Conservation (phyloP, 495 filamentous ascomycete genomes). For the Beverwykella pulmonaria region DNA sequence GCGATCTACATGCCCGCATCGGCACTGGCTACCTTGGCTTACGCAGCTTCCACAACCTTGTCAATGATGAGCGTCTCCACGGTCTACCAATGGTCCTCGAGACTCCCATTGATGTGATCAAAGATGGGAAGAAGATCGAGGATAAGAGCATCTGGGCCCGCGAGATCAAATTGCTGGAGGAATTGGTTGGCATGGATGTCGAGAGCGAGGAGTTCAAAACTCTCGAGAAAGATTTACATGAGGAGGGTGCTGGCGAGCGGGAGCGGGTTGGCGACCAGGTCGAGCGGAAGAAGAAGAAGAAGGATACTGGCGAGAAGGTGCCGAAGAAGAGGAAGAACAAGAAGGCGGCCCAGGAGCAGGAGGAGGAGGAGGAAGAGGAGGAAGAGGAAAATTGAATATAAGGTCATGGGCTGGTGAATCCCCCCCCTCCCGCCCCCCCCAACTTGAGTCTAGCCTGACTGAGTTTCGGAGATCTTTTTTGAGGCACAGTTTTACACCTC, state of each 20-base stretch:
- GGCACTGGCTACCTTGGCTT: constrained; percentile 90
- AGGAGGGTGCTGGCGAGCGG: constrained; percentile 69
- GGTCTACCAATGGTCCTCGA: constrained; percentile 89
- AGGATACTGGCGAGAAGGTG: constrained; percentile 2
- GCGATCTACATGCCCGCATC: constrained; percentile 92
- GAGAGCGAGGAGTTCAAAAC: constrained; percentile 68
- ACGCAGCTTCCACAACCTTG: constrained; percentile 83
- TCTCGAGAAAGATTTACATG: constrained; percentile 65
- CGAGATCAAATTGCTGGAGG: constrained; percentile 69
- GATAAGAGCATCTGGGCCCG: constrained; percentile 48
- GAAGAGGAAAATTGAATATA: too few relatives aligned
- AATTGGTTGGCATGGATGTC: constrained; percentile 77
- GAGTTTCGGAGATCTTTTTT: too few relatives aligned
- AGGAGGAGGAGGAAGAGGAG: not conserved
- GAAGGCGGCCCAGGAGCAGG: not conserved
- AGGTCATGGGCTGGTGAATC: too few relatives aligned
- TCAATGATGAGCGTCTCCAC: constrained; percentile 79
- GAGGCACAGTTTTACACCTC: not conserved
- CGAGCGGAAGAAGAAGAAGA: constrained; percentile 69
- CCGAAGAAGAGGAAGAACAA: not conserved
- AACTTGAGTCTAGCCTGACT: too few relatives aligned
- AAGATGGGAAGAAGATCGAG: constrained; percentile 78
- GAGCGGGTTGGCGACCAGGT: constrained; percentile 75
- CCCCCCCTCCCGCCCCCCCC: too few relatives aligned
- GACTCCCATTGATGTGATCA: constrained; percentile 80